Evolutionary conservation across 345 rosid genomes (phyloP), one percentile per base, ranked within the genome.

Genomic region (Bruguiera gymnorhiza): DNA sequence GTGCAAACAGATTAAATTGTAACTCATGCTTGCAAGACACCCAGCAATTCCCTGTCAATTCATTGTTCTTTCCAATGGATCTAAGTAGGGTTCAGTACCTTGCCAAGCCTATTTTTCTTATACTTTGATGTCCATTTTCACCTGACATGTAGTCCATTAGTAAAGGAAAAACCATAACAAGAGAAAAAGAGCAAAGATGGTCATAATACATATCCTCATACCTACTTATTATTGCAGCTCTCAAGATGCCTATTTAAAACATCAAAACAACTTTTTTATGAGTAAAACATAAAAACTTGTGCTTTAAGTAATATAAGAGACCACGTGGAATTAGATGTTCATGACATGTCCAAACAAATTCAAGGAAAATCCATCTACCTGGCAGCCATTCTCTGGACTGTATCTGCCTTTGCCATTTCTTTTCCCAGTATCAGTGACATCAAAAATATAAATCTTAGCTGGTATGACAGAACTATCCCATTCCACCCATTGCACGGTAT

Each of bases 361-460:
- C 23, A 20, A 52, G 16, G 15, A 11, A 21, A 18, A 29, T 62
- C 59, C 29, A 80, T 75, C 36, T 29, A 89, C 98, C 85, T 63
- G 84, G 76, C 97, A 94, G 54, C 69, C 54, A 80, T 87, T 96
- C 68, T 76, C 82, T 39, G 66, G 78, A 71, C 51, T 52, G 16
- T 72, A 54, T 71, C 75, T 84, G 6, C 74, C 70, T 50, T 91
- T 85, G 31, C 71, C 84, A 55, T 56, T 54, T 13, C 64, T 75
- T 60, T 68, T 75, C 84, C 89, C 84, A 20, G 73, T 81, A 83
- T 94, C 98, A 10, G 97, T 86, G 73, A 91, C 85, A 67, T 94
- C 97, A 20, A 94, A 71, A 39, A 88, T 86, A 77, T 83, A 94
- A 62, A 88, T 74, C 65, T 83, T 82, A 46, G 83, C 93, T 8